Conservation (phyloP, 2,329 filamentous ascomycete genomes). For the Aspergillus ustus region DNA sequence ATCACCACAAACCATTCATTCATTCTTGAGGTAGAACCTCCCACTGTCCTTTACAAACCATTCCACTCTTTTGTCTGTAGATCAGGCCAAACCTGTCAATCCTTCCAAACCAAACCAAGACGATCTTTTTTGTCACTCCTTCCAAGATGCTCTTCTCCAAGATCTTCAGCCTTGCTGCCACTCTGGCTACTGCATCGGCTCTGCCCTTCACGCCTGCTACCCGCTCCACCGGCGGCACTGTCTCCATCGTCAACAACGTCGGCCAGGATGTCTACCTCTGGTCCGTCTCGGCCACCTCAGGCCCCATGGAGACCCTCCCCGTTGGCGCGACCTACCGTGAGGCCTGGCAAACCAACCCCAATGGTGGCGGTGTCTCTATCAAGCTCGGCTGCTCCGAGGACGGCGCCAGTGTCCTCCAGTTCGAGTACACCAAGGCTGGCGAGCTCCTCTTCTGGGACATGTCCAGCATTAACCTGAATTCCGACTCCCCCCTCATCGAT, state of each 20-base stretch:
- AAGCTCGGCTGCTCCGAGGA: slow-evolving; percentile 32
- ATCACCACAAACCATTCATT: slow-evolving; percentile 11
- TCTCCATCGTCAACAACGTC: slow-evolving; percentile 36
- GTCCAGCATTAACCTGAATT: slow-evolving; percentile 35
- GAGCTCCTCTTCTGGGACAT: slow-evolving; percentile 37
- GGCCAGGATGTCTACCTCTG: slow-evolving; percentile 32
- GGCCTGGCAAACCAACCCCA: slow-evolving; percentile 35
- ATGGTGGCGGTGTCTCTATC: slow-evolving; percentile 39
- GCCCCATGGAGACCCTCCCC: slow-evolving; percentile 28
- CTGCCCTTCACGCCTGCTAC: background rate
- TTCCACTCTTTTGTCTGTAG: slow-evolving; percentile 16
- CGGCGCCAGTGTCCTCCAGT: slow-evolving; percentile 33
- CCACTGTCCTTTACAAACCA: slow-evolving; percentile 12
- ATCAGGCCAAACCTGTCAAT: slow-evolving; percentile 12
- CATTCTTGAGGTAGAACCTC: slow-evolving; percentile 19
- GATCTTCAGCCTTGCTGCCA: slow-evolving; percentile 7
- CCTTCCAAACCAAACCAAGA: slow-evolving; percentile 10
- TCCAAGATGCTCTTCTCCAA: slow-evolving; percentile 18
- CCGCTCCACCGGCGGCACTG: slow-evolving; percentile 23
- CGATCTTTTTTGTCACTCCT: slow-evolving; percentile 8
- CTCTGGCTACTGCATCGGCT: slow-evolving; percentile 13
- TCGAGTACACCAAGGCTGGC: slow-evolving; percentile 37
- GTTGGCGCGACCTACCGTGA: slow-evolving; percentile 28
- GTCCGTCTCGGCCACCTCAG: slow-evolving; percentile 28
- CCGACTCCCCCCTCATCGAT: slow-evolving; percentile 25